These are phyloP conservation scores for Agaricus blazei DNA, from an alignment of 768 basidiomycete species.

Conservation along the genomic window DNA sequence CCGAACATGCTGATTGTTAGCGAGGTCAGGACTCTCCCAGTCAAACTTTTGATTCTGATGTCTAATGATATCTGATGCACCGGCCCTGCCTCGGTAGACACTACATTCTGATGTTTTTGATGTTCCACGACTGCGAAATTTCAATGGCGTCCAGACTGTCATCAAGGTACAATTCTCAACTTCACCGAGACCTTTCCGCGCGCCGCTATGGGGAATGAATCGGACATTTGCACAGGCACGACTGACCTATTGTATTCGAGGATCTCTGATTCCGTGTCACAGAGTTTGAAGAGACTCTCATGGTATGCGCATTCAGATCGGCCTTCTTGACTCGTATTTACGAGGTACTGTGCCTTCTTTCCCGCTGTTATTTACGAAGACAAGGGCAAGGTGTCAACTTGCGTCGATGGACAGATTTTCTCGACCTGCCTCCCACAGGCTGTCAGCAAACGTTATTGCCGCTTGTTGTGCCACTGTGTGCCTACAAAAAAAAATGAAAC, in stretches of 20 bases:
- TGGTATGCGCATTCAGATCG: background rate
- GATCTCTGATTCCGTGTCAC: background rate
- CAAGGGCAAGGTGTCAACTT: constrained; percentile 4
- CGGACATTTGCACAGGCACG: background rate
- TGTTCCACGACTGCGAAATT: constrained; percentile 2
- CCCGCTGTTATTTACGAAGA: constrained; percentile 14
- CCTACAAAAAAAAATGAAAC: constrained; percentile 13
- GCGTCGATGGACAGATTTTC: constrained; percentile 31
- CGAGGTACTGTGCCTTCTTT: constrained; percentile 3
- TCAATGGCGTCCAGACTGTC: background rate
- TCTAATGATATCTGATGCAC: background rate
- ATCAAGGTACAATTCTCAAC: constrained; percentile 9
- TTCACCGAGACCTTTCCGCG: background rate
- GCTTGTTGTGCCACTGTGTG: constrained; percentile 9
- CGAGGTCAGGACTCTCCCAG: too few relatives aligned
- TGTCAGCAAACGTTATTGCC: constrained; percentile 20
- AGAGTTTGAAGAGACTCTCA: background rate
- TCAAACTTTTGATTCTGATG: background rate
- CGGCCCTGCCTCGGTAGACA: background rate
- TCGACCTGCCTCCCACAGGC: constrained; percentile 25
- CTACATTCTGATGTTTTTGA: constrained; percentile 4
- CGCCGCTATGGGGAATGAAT: background rate
- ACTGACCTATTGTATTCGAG: background rate
- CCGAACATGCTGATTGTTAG: background rate
- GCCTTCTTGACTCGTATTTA: background rate